phyloP scores from a whole-genome alignment of 2,329 filamentous ascomycete species.

The Ilyonectria robusta region DNA sequence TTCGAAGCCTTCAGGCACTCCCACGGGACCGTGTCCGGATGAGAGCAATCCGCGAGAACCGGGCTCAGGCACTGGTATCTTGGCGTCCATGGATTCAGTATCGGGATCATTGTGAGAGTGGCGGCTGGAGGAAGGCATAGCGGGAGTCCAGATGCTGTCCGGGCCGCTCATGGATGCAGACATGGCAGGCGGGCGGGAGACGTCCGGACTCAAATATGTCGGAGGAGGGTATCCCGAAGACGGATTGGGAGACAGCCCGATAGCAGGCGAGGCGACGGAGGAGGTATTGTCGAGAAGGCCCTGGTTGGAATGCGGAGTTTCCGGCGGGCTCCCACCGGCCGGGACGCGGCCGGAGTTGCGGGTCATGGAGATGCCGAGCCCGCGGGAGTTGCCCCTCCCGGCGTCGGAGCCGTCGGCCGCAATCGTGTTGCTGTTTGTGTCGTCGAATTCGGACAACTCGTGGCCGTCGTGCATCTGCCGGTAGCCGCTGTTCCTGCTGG shows the following conservation, averaged over 20 bases:
- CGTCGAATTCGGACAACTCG: conserved; percentile 39
- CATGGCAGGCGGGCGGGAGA: conserved; percentile 4
- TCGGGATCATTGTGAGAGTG: conserved; percentile 2
- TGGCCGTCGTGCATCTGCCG: conserved; percentile 40
- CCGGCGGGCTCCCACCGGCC: conserved; percentile 35
- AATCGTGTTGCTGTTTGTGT: conserved; percentile 1
- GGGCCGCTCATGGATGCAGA: conserved; percentile 24
- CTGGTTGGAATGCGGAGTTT: conserved; percentile 41
- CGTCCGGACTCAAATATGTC: conserved; percentile 32
- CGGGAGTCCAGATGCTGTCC: conserved; percentile 42
- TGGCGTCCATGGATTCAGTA: conserved; percentile 12
- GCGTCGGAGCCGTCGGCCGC: conserved; percentile 2
- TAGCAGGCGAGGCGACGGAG: conserved; percentile 12
- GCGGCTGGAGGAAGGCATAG: conserved; percentile 36
- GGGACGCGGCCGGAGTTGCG: conserved; percentile 27
- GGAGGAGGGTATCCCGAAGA: conserved; percentile 22
- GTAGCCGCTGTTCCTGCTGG: conserved; percentile 39
- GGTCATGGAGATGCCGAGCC: conserved; percentile 38
- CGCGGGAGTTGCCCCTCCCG: conserved; percentile 6
- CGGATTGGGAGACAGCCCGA: background rate
- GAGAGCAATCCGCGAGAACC: conserved; percentile 11
- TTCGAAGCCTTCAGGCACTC: conserved; percentile 26
- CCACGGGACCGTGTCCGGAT: background rate
- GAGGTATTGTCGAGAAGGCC: conserved; percentile 33
- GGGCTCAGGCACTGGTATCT: conserved; percentile 22